Conservation (phyloP, 208 protist genomes). For the Vickermania ingenoplastis region DNA sequence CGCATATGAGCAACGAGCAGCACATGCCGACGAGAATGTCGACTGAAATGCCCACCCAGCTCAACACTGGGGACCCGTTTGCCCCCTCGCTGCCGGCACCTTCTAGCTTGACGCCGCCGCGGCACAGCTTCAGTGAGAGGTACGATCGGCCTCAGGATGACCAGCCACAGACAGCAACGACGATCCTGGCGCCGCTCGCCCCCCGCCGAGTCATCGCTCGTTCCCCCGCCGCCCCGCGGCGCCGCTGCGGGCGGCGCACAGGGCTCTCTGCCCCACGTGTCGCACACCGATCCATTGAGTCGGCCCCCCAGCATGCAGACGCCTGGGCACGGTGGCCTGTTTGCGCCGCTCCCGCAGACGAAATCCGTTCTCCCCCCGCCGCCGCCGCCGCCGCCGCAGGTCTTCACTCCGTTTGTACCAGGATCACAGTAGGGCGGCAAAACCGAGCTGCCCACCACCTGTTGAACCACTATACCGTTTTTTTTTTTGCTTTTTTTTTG, state of each 20-base stretch:
- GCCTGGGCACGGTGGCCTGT: background rate
- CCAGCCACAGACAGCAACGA: too few species aligned
- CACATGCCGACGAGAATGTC: too few species aligned
- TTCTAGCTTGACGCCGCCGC: background rate
- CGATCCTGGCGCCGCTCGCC: too few species aligned
- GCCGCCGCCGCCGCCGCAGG: background rate
- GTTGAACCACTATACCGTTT: too few species aligned
- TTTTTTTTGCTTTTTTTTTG: too few species aligned
- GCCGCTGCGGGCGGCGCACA: background rate
- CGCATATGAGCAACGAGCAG: too few species aligned
- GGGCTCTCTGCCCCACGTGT: background rate
- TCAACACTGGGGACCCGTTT: background rate
- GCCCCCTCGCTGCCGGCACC: background rate
- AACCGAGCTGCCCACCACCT: too few species aligned
- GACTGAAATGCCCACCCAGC: too few species aligned
- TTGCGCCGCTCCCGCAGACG: background rate
- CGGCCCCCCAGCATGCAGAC: background rate
- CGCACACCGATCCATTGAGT: background rate
- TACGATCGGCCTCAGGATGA: too few species aligned
- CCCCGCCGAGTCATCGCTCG: too few species aligned
- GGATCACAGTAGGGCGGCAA: background rate
- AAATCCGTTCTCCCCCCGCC: background rate
- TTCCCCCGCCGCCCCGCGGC: background rate
- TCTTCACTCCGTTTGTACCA: constrained; percentile 13
- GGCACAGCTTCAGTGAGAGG: too few species aligned